Percentiles rank a stretch among this genome's conserved stretches.
These are phyloP conservation scores for Pseudozyma pruni DNA, from an alignment of 1,284 basidiomycete genomes.

Conservation along the genomic window DNA sequence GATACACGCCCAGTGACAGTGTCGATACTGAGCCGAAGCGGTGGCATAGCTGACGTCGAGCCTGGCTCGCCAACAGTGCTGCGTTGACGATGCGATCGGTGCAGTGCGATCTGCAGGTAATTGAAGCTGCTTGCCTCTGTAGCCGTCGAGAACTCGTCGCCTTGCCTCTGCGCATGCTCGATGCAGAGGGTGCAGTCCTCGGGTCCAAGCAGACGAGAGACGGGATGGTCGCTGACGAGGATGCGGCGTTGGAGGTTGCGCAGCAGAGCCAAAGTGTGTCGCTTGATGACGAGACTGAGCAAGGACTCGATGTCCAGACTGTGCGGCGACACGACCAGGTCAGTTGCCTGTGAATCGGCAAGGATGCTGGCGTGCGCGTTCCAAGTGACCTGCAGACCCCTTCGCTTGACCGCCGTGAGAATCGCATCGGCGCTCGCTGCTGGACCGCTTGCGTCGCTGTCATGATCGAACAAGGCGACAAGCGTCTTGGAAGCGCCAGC, in stretches of 20 bases:
- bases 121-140: slow-evolving; percentile 26
- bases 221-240: slow-evolving; percentile 35
- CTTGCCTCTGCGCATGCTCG: slow-evolving; percentile 27
- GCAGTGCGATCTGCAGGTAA: slow-evolving; percentile 35
- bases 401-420: slow-evolving; percentile 18
- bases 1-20: slow-evolving; percentile 41
- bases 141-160: slow-evolving; percentile 29
- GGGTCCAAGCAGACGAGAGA: slow-evolving; percentile 37
- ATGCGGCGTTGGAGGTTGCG: slow-evolving; percentile 41
- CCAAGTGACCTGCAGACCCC: slow-evolving; percentile 33
- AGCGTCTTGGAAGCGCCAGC: slow-evolving; percentile 26
- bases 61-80: not conserved
- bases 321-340: slow-evolving; percentile 24
- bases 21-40: slow-evolving; percentile 46
- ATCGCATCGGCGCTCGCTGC: not conserved
- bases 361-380: slow-evolving; percentile 29
- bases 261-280: slow-evolving; percentile 33
- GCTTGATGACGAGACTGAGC: slow-evolving; percentile 26
- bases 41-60: slow-evolving; percentile 17
- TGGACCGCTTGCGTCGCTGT: not conserved
- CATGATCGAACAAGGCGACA: slow-evolving; percentile 24
- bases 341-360: slow-evolving; percentile 15
- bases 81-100: slow-evolving; percentile 8
- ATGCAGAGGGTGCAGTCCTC: slow-evolving; percentile 33
- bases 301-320: slow-evolving; percentile 34